Base-by-base conservation (phyloP, 148 eudicot species). In the Cornus suecica region DNA sequence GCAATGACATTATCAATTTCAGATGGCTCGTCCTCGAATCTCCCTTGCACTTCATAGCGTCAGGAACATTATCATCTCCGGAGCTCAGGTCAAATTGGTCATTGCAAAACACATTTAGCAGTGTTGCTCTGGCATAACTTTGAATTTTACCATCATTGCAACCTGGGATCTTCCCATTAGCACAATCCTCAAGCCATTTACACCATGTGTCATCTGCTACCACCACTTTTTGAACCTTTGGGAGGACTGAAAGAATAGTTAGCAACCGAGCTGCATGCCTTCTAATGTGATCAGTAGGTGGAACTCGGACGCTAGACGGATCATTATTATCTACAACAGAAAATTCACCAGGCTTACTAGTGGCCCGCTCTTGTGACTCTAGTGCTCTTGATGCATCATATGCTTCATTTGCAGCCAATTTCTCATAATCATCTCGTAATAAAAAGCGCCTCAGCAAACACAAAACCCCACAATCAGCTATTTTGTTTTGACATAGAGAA, bases 171-270 rank as follows among this genome's bases (percentile, higher is more conserved):
- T 82, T 87, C 77, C 99, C 99, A 86, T 85, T 85, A 67, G 99
- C 98, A 89, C 99, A 96, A n/a, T 91, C 92, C 76, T 96, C 97
- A 79, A 96, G 98, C 99, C 99, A 96, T 69, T 82, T 84, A 82
- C 92, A 84, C 99, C 88, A 90, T 54, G 52, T 70, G 79, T 84
- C 74, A 77, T 96, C 99, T 16, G 78, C 88, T 48, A 76, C 37
- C 70, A 96, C 86, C 56, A 74, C 82, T 74, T 86, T 91, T 76
- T 91, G 93, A 68, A 91, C 95, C 78, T 91, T 90, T 62, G 99
- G 99, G 74, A 90, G 86, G 64, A 85, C 85, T 15, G 99, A 96
- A 71, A 96, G 87, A 75, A 96, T 82, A 68, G 90, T 86, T 69
- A 96, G 77, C 61, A 96, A 81, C 76, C 97, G 88, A 77, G 97